Base-by-base conservation (phyloP, 441 rosid species). In the Bruguiera hainesii region DNA sequence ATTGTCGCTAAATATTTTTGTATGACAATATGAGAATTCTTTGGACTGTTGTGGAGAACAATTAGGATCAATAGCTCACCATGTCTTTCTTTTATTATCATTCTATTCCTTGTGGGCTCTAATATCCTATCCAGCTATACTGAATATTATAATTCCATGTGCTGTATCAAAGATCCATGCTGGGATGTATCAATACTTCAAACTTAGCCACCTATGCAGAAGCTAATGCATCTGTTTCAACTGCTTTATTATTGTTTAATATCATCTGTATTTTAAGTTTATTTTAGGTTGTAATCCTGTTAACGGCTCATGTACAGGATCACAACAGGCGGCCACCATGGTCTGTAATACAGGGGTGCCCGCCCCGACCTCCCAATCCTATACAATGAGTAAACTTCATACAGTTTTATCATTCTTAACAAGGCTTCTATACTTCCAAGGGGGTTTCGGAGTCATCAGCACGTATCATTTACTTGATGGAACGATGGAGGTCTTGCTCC, bases 271-370 rank as follows among this genome's bases (percentile, higher is more conserved):
- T 35, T 21, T 52, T 50, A 52, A 42, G 4, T 19, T 15, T 6
- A 50, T 23, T 60, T 6, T 4, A 11, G n/a, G 50, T 26, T 26
- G 51, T 56, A 35, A 65, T 35, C 25, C 33, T 59, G 50, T 62
- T 48, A n/a, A 58, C 73, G 61, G 50, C 72, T 58, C 50, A 25
- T 63, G 29, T 78, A 64, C 71, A 93, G 98, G 94, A 61, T 46
- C 80, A 86, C 74, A 93, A 93, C 75, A 74, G 71, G 74, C 85
- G 97, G 15, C 80, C 88, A 58, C 89, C 91, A 2, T 93, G 91
- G 98, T 88, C 91, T 51, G 81, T 67, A 30, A 91, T 85, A 65
- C 97, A 91, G 68, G 93, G 93, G 55, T 75, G 78, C 70, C 71
- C 73, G 13, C 65, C 82, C 52, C 83, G 79, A 39, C 63, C 82